Base-by-base conservation (phyloP, 73 alveolate genomes). In the Tetrahymena borealis region DNA sequence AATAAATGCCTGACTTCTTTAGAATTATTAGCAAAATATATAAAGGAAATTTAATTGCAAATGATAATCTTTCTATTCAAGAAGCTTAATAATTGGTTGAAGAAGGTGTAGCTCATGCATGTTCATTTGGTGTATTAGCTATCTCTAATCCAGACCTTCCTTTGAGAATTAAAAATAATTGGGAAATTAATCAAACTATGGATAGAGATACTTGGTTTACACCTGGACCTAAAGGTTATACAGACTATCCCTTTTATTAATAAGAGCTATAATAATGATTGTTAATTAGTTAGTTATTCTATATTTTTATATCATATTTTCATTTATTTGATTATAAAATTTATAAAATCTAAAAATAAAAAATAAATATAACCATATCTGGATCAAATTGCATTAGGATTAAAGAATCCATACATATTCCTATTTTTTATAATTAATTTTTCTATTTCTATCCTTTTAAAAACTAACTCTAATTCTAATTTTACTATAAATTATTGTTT, bases 31-130 rank as follows among this genome's bases (percentile, higher is more conserved):
- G 93, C 35, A 90, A 92, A 28, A 32, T 78, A 36, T 94, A 36
- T 36, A 92, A 60, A 28, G 96, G 96, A n/a, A 78, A 78, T 35
- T 32, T 91, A 11, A n/a, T 94, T 8, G 96, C 96, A 13, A 94
- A 94, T 79, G 38, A 90, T n/a, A n/a, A 90, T 20, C 60, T 43
- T 43, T 90, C 96, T 24, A 92, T 91, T 77, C 77, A 94, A 15
- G 78, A 41, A 28, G 96, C 95, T 13, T 43, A 39, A 78, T 91
- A 91, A 32, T 90, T 78, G 8, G 94, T 94, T 39, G 36, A 92
- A 39, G 85, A 91, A n/a, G 96, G 96, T 16, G 60, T 24, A 78
- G 91, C 78, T 91, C 96, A 94, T 91, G 91, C 92, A 11, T 95
- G 79, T 28, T 41, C 96, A n/a, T 94, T 92, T 31, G 96, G 96